Evolutionary conservation across 2,329 filamentous ascomycete genomes (phyloP).

Genomic region (Penicillium rolfsii): DNA sequence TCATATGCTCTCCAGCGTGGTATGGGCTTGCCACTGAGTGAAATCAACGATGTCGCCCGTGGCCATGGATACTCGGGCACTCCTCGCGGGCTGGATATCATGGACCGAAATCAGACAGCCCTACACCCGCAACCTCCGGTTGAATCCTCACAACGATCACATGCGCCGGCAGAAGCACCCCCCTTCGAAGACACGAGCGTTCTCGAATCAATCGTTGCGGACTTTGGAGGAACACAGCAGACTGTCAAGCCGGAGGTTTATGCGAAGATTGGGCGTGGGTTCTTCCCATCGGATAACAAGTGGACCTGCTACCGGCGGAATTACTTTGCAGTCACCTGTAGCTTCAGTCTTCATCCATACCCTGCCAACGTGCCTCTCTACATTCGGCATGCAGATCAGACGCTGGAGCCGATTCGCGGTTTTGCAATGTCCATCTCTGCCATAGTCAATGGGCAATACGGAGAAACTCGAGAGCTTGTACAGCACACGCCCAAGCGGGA

Average conservation of each 20-base stretch:
- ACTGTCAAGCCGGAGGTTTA: slow-evolving; percentile 72
- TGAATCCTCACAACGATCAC: slow-evolving; percentile 30
- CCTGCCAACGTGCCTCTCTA: slow-evolving; percentile 59
- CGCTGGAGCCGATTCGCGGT: slow-evolving; percentile 64
- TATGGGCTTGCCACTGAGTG: slow-evolving; percentile 35
- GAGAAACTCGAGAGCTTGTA: slow-evolving; percentile 79
- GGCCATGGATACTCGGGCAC: slow-evolving; percentile 40
- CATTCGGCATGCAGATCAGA: slow-evolving; percentile 52
- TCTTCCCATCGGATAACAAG: slow-evolving; percentile 77
- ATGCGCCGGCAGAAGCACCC: slow-evolving; percentile 39
- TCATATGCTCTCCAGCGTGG: slow-evolving; percentile 41
- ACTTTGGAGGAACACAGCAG: slow-evolving; percentile 31
- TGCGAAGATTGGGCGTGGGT: slow-evolving; percentile 84
- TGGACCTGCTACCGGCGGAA: slow-evolving; percentile 94
- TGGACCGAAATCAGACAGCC: slow-evolving; percentile 37
- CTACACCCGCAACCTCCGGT: slow-evolving; percentile 38
- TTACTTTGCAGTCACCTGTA: slow-evolving; percentile 85
- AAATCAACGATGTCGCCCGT: slow-evolving; percentile 40
- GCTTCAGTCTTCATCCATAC: slow-evolving; percentile 71
- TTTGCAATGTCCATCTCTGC: slow-evolving; percentile 87
- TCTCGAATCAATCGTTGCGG: slow-evolving; percentile 41
- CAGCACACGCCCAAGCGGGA: slow-evolving; percentile 92
- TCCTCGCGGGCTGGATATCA: slow-evolving; percentile 37
- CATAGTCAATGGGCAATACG: slow-evolving; percentile 73
- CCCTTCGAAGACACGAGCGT: slow-evolving; percentile 48